Conservation (phyloP, 2,329 filamentous ascomycete genomes). For the Colletotrichum echinochloae region DNA sequence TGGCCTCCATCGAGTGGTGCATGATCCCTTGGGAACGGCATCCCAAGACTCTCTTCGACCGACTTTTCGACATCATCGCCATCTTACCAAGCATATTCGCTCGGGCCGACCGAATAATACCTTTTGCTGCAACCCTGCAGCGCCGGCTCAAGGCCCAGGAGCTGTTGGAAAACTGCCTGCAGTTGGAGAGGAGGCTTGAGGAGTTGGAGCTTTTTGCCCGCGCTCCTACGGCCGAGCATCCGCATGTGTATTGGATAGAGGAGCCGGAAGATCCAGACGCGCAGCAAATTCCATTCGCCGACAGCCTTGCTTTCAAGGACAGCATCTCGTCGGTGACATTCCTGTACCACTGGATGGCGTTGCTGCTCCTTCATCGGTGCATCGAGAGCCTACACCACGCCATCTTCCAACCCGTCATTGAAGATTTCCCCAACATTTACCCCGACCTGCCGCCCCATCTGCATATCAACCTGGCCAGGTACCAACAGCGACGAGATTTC, state of each 20-base stretch:
- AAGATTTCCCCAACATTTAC: slow-evolving; percentile 54
- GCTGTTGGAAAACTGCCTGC: slow-evolving; percentile 60
- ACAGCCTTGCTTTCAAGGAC: slow-evolving; percentile 59
- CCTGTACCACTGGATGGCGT: slow-evolving; percentile 66
- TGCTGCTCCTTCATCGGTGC: slow-evolving; percentile 62
- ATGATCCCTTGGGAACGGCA: slow-evolving; percentile 64
- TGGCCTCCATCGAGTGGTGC: slow-evolving; percentile 64
- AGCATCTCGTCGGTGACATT: slow-evolving; percentile 59
- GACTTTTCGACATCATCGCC: slow-evolving; percentile 63
- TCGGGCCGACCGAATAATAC: slow-evolving; percentile 57
- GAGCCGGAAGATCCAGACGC: slow-evolving; percentile 47
- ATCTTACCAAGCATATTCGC: slow-evolving; percentile 61
- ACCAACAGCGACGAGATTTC: slow-evolving; percentile 58
- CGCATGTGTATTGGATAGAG: slow-evolving; percentile 56
- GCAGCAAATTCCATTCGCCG: slow-evolving; percentile 57
- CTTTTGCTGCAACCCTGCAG: slow-evolving; percentile 53
- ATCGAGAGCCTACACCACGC: slow-evolving; percentile 59
- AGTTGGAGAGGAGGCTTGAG: slow-evolving; percentile 61
- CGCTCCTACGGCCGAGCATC: slow-evolving; percentile 45
- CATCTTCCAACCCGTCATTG: slow-evolving; percentile 58
- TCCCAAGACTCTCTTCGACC: slow-evolving; percentile 63
- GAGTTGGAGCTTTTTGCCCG: slow-evolving; percentile 58
- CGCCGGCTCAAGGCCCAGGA: slow-evolving; percentile 61
- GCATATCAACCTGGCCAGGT: slow-evolving; percentile 56
- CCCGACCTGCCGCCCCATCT: slow-evolving; percentile 53